Evolutionary conservation across 176 grass and related monocot genomes (phyloP).

Genomic region (Oryza punctata): DNA sequence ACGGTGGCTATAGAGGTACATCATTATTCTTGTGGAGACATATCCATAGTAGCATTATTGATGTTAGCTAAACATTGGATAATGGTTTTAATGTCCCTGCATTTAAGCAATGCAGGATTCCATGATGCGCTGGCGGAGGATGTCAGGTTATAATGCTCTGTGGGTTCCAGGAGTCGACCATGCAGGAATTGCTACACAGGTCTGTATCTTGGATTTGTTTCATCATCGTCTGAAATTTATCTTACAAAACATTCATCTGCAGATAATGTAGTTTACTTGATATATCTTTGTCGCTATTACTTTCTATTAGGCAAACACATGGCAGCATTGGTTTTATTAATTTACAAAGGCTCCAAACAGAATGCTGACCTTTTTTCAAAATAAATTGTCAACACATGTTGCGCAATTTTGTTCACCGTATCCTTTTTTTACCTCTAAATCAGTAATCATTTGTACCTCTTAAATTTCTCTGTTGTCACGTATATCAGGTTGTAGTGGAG

Average conservation of each 20-base stretch:
- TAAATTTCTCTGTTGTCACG: not conserved
- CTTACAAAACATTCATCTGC: not conserved
- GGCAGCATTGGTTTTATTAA: too few species aligned
- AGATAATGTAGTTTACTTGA: not conserved
- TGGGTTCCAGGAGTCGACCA: conserved; percentile 70
- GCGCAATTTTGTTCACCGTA: not conserved
- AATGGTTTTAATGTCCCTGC: not conserved
- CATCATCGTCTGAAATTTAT: not conserved
- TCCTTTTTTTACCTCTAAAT: not conserved
- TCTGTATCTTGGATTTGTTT: conserved; percentile 7
- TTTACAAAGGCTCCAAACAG: not conserved
- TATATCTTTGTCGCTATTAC: too few species aligned
- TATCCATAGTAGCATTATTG: not conserved
- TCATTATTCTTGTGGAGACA: not conserved
- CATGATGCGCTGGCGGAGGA: conserved; percentile 60
- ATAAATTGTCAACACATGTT: not conserved
- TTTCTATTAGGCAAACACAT: not conserved
- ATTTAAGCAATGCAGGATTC: conserved; percentile 46
- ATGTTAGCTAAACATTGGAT: not conserved
- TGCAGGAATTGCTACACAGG: conserved; percentile 72
- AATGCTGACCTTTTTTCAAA: not conserved
- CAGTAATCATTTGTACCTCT: not conserved
- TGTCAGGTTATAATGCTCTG: conserved; percentile 62
- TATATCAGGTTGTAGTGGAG: conserved; percentile 62
- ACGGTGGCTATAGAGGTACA: conserved; percentile 57